Conservation (phyloP, 495 filamentous ascomycete species). For the Aspergillus biplanus region DNA sequence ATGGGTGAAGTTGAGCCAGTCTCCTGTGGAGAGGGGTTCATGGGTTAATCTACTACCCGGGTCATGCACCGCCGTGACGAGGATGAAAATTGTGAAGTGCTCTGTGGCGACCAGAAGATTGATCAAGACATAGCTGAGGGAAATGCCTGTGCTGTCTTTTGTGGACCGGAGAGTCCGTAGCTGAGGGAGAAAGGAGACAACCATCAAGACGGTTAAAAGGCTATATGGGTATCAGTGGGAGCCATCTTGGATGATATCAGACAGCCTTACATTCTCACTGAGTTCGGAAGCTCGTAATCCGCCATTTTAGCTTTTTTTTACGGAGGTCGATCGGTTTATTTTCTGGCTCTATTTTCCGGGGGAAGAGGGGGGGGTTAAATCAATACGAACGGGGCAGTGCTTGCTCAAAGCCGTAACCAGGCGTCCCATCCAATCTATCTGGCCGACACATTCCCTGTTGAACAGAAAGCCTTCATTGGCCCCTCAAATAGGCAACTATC, state of each 20-base stretch:
- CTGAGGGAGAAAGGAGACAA: constrained; percentile 15
- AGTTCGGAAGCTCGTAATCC: neutral
- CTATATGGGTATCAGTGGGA: neutral
- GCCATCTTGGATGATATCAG: neutral
- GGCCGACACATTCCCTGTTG: no score
- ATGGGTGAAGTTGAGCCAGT: constrained; percentile 20
- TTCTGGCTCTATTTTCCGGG: no score
- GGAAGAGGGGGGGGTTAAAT: no score
- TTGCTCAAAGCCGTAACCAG: no score
- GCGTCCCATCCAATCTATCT: no score
- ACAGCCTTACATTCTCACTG: neutral
- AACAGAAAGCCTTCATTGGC: no score
- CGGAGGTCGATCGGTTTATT: no score
- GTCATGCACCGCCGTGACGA: constrained; percentile 1
- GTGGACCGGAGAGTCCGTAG: neutral
- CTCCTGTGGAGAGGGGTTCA: neutral
- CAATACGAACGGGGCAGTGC: no score
- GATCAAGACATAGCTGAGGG: constrained; percentile 26
- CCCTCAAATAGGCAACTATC: no score
- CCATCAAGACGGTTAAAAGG: neutral
- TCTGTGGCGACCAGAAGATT: constrained; percentile 18
- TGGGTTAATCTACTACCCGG: neutral
- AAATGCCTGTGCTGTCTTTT: constrained; percentile 23
- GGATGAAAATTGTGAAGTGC: constrained; percentile 13
- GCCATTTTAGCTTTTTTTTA: no score